Base-by-base conservation (phyloP, 768 basidiomycete species). In the Plicaturopsis crispa region DNA sequence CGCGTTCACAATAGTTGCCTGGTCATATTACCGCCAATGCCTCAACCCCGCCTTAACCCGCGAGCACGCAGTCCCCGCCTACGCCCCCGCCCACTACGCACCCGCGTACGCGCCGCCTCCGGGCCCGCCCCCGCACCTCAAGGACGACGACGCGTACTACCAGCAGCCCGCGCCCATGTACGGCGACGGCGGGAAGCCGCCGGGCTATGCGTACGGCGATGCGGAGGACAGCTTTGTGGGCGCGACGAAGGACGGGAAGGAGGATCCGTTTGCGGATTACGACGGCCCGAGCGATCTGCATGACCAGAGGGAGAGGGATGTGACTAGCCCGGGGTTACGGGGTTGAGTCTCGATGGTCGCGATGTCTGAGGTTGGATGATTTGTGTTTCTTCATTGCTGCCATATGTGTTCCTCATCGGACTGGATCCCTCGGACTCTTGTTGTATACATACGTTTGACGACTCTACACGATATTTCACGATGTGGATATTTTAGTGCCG, bases 11-110 rank as follows among this genome's bases (percentile, higher is more conserved):
- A 45, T 69, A 34, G 49, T 85, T 47, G 73, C 79, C 2, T 83
- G 82, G 53, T 66, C 70, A 11, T 92, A 80, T 64, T 78, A 83
- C 52, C 79, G 80, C 17, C 88, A 92, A 59, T 52, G 78, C 2
- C 69, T 79, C 23, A 81, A 88, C 55, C 87, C 88, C 1, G 56
- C 70, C 3, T n/a, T 78, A 45, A 43, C 62, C 40, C 55, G 55
- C 40, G 65, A 59, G 48, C 46, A 47, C 24, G 66, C 65, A 22
- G 54, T 52, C 33, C 61, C 54, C 32, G 56, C 50, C 31, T 66
- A 48, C 22, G 59, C 63, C 48, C 72, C 78, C 1, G 48, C 65
- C 2, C 70, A 75, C 51, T 83, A 84, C 56, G 74, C 68, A 47
- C 72, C 73, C 4, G 75, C 80, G 0, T 84, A 80, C 57, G 61